These are phyloP conservation scores for Phytopythium vexans DNA, from an alignment of 352 stramenopile species.

Conservation along the genomic window DNA sequence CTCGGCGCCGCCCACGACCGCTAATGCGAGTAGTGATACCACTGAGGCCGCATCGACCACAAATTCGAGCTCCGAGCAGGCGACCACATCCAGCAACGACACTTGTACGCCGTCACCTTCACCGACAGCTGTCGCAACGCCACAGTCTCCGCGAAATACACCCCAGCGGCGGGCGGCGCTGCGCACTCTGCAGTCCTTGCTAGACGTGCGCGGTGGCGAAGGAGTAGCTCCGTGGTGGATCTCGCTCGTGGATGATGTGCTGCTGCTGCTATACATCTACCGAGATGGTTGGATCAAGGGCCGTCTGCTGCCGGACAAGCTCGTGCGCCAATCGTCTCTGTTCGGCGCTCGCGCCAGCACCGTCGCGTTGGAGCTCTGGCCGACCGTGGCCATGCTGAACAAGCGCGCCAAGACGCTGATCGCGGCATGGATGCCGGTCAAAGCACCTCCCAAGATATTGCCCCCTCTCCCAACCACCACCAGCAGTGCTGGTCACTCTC, in stretches of 20 bases:
- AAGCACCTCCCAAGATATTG: constrained; percentile 3
- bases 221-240: constrained; percentile 74
- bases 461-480: neutral
- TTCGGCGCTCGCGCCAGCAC: constrained; percentile 49
- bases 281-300: constrained; percentile 68
- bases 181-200: constrained; percentile 36
- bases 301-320: constrained; percentile 26
- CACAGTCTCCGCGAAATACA: too few relatives aligned
- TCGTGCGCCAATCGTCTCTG: constrained; percentile 42
- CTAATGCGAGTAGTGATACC: too few relatives aligned
- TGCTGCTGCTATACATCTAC: constrained; percentile 68
- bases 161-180: constrained; percentile 34
- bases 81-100: too few relatives aligned
- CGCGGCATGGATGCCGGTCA: constrained; percentile 33
- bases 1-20: too few relatives aligned
- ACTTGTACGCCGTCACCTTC: too few relatives aligned
- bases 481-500: neutral
- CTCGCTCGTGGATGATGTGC: constrained; percentile 67
- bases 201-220: constrained; percentile 10
- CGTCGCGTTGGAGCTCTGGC: constrained; percentile 32
- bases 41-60: too few relatives aligned
- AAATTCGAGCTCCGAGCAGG: too few relatives aligned
- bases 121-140: too few relatives aligned
- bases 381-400: constrained; percentile 45
- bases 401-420: constrained; percentile 51